Evolutionary conservation across 2,329 filamentous ascomycete genomes (phyloP).

Genomic region (Beauveria australis): DNA sequence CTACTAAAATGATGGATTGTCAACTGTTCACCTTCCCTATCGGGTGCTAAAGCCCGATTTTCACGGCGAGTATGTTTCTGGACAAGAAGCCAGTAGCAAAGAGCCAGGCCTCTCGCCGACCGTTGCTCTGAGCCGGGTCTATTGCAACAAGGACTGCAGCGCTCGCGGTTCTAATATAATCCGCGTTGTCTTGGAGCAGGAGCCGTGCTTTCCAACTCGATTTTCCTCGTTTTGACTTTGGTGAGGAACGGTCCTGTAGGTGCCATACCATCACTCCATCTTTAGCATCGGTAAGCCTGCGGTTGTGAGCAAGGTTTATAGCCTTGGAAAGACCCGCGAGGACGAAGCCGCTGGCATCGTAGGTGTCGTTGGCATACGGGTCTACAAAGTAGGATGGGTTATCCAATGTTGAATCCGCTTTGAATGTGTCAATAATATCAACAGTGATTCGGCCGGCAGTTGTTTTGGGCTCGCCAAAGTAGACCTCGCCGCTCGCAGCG

Average conservation of each 20-base stretch:
- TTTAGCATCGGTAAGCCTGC: slow-evolving; percentile 25
- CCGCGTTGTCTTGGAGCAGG: slow-evolving; percentile 51
- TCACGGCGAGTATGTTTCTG: slow-evolving; percentile 39
- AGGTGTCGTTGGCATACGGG: slow-evolving; percentile 33
- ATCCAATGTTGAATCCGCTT: slow-evolving; percentile 39
- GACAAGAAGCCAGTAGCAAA: slow-evolving; percentile 50
- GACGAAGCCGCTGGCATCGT: slow-evolving; percentile 47
- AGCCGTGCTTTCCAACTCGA: slow-evolving; percentile 34
- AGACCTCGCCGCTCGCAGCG: slow-evolving; percentile 37
- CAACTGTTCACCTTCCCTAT: slow-evolving; percentile 8
- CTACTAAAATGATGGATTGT: neutral
- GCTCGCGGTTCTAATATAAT: slow-evolving; percentile 39
- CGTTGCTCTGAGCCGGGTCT: slow-evolving; percentile 34
- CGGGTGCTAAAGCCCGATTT: slow-evolving; percentile 40
- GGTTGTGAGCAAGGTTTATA: slow-evolving; percentile 26
- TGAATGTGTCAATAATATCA: slow-evolving; percentile 31
- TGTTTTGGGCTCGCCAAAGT: slow-evolving; percentile 27
- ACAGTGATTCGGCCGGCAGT: slow-evolving; percentile 15
- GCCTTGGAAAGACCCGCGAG: slow-evolving; percentile 37
- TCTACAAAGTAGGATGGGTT: slow-evolving; percentile 53
- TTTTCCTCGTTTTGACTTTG: slow-evolving; percentile 12
- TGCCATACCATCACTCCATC: slow-evolving; percentile 42
- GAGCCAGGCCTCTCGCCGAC: slow-evolving; percentile 44
- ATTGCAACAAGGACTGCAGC: slow-evolving; percentile 45
- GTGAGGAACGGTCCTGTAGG: slow-evolving; percentile 5